A percentile compares a stretch with the other conserved stretches of the same genome.
Conservation (phyloP, 495 filamentous ascomycete genomes). For the Neurospora pannonica region DNA sequence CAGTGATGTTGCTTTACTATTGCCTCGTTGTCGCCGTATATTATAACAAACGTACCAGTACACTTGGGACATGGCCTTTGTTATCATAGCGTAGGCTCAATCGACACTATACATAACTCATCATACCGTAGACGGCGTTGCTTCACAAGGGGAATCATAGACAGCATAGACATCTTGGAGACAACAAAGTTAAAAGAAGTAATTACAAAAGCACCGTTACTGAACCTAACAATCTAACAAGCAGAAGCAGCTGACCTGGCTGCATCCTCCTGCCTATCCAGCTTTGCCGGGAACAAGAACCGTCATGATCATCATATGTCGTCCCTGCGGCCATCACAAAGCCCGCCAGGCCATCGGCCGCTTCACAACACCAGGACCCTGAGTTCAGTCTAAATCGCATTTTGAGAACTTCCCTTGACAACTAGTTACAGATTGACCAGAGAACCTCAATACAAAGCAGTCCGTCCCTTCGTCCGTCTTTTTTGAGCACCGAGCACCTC, state of each 20-base stretch:
- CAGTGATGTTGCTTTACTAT: not conserved
- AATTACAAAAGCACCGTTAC: not conserved
- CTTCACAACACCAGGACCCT: conserved; percentile 1
- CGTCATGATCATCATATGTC: not conserved
- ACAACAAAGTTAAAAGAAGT: not conserved
- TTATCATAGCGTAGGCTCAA: not conserved
- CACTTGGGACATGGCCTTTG: not conserved
- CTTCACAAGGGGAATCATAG: not conserved
- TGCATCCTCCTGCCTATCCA: not conserved
- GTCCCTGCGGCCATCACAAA: not conserved
- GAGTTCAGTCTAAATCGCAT: conserved; percentile 27
- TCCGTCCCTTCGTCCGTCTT: conserved; percentile 11
- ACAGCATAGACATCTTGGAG: not conserved
- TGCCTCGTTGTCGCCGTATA: not conserved
- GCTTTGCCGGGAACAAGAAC: not conserved
- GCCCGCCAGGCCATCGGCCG: not conserved
- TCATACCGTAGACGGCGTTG: not conserved
- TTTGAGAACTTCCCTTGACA: conserved; percentile 21
- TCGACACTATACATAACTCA: not conserved
- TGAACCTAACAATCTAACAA: not conserved
- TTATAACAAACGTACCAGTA: not conserved
- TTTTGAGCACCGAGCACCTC: conserved; percentile 22
- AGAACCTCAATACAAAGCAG: conserved; percentile 1
- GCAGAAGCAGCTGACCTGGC: not conserved
- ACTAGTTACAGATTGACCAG: conserved; percentile 23